Evolutionary conservation across 768 basidiomycete species (phyloP).

Genomic region (Pleurotus platypus): DNA sequence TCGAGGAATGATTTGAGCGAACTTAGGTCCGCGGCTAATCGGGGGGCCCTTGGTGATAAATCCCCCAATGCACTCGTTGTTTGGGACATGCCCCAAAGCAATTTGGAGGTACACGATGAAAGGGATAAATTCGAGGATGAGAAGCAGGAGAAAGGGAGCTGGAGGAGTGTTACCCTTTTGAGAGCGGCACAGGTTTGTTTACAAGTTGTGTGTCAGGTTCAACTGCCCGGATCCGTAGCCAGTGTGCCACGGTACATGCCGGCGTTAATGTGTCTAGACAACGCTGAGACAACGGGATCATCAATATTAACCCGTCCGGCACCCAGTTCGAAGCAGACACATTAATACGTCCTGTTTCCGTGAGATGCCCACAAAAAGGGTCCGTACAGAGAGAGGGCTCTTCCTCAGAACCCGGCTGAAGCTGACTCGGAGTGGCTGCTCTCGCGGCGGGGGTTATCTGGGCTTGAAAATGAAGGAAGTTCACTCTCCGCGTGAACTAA

Average conservation of each 20-base stretch:
- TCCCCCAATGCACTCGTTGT: slow-evolving; percentile 1
- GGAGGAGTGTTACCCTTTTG: neutral
- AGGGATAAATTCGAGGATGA: slow-evolving; percentile 3
- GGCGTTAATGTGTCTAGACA: slow-evolving; percentile 6
- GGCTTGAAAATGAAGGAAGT: neutral
- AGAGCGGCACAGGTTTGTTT: slow-evolving; percentile 6
- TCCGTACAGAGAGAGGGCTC: too few relatives aligned
- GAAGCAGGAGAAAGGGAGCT: neutral
- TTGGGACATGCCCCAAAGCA: neutral
- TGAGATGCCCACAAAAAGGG: neutral
- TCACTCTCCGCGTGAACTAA: neutral
- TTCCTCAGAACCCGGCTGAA: too few relatives aligned
- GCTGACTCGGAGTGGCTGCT: too few relatives aligned
- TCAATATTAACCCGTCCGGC: neutral
- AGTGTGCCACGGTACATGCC: slow-evolving; percentile 7
- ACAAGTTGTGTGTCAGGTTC: slow-evolving; percentile 8
- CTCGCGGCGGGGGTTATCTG: neutral
- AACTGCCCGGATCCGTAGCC: slow-evolving; percentile 7
- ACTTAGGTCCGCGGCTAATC: slow-evolving; percentile 23
- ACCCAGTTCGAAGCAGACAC: neutral
- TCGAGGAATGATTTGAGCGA: slow-evolving; percentile 27
- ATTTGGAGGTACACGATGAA: neutral
- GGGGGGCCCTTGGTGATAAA: neutral
- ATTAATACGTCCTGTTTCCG: neutral
- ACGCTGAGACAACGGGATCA: neutral